These are phyloP conservation scores for Candida sanyiensis DNA, from an alignment of 805 yeast genomes.

Conservation along the genomic window DNA sequence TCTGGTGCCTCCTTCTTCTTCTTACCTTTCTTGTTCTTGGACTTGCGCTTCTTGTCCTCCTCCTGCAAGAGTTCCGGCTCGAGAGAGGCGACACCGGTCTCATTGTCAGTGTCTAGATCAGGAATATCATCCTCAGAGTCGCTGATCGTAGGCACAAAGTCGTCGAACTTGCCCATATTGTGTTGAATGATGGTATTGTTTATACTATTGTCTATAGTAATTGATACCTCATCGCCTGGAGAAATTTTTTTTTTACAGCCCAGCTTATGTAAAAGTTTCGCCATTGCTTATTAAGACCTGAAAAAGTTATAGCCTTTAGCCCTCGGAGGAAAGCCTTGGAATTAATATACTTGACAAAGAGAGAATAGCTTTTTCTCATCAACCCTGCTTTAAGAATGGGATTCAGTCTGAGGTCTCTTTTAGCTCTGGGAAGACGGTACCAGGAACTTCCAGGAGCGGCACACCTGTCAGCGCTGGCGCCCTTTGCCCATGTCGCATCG, in stretches of 20 bases:
- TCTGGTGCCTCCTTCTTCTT: conserved; percentile 20
- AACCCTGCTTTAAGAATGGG: too few species aligned
- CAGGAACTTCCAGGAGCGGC: conserved; percentile 4
- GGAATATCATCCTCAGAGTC: conserved; percentile 71
- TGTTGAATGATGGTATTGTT: neutral
- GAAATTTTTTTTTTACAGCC: conserved; percentile 1
- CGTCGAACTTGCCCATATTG: conserved; percentile 35
- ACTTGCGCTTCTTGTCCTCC: conserved; percentile 3
- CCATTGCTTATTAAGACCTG: too few species aligned
- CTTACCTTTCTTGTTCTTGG: conserved; percentile 19
- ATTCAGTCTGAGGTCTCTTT: conserved; percentile 5
- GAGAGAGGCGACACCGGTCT: conserved; percentile 29
- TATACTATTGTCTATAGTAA: too few species aligned
- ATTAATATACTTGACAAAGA: too few species aligned
- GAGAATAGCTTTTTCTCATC: too few species aligned
- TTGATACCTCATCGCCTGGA: conserved; percentile 14
- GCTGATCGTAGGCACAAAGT: conserved; percentile 67
- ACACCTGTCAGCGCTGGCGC: neutral
- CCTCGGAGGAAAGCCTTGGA: too few species aligned
- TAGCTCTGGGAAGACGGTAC: conserved; percentile 7
- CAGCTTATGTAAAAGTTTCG: neutral
- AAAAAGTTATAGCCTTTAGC: too few species aligned
- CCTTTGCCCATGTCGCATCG: conserved; percentile 2
- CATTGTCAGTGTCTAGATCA: conserved; percentile 38
- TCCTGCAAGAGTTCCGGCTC: conserved; percentile 8